These are phyloP conservation scores for Thelonectria rubi DNA, from an alignment of 2,329 filamentous ascomycete genomes.

Conservation along the genomic window DNA sequence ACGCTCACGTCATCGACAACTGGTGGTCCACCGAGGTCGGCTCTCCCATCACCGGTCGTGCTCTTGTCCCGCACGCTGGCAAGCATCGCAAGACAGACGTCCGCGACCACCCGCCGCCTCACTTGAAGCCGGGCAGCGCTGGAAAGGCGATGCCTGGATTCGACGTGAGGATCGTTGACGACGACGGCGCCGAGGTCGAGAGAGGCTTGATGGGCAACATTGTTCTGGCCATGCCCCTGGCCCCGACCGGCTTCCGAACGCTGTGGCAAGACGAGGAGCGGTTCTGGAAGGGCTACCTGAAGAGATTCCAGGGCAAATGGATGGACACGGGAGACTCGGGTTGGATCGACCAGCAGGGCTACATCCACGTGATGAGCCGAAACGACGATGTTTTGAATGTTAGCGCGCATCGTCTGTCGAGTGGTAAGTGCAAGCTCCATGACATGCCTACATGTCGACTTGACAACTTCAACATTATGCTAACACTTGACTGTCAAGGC, in stretches of 20 bases:
- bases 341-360: constrained; percentile 79
- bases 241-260: constrained; percentile 85
- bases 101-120: constrained; percentile 54
- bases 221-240: constrained; percentile 82
- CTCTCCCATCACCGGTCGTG: constrained; percentile 66
- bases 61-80: constrained; percentile 66
- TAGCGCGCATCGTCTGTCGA: constrained; percentile 90
- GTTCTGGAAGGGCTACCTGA: constrained; percentile 86
- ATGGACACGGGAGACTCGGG: constrained; percentile 92
- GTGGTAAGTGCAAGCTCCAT: constrained; percentile 63
- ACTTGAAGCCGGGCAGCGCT: constrained; percentile 83
- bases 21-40: constrained; percentile 70
- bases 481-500: constrained; percentile 56
- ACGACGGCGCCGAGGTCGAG: constrained; percentile 76
- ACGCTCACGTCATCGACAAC: constrained; percentile 66
- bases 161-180: constrained; percentile 85
- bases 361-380: constrained; percentile 71
- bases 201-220: constrained; percentile 88
- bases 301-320: constrained; percentile 83
- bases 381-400: constrained; percentile 94
- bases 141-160: constrained; percentile 94
- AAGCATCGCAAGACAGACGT: constrained; percentile 57
- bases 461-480: not conserved
- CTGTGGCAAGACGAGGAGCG: constrained; percentile 87
- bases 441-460: not conserved